A percentile compares a stretch with the other conserved stretches of the same genome.
Evolutionary conservation across 768 basidiomycete species (phyloP).

Genomic region (Podaxis rugospora): DNA sequence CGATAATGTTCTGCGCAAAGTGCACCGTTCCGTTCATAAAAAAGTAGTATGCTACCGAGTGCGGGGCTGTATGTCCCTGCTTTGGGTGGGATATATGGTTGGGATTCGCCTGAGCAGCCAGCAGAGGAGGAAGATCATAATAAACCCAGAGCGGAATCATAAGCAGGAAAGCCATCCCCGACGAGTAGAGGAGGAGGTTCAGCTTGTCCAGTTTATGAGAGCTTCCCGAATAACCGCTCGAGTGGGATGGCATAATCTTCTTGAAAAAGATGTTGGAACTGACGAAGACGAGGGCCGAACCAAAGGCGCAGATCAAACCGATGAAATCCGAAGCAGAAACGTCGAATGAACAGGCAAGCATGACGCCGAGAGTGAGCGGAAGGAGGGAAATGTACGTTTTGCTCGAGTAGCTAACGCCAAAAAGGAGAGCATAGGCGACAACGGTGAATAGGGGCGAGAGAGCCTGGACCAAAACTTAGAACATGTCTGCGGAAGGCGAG

Average conservation of each 20-base stretch:
- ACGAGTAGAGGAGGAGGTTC: conserved; percentile 92
- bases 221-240: conserved; percentile 32
- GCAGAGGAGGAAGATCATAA: conserved; percentile 73
- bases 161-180: conserved; percentile 86
- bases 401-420: conserved; percentile 88
- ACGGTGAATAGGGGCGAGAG: conserved; percentile 97
- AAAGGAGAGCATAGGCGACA: conserved; percentile 88
- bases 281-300: conserved; percentile 95
- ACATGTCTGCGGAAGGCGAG: neutral
- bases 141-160: conserved; percentile 97
- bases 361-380: conserved; percentile 94
- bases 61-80: conserved; percentile 43
- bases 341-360: conserved; percentile 95
- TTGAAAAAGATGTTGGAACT: conserved; percentile 99
- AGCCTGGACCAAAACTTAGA: conserved; percentile 49
- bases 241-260: conserved; percentile 84
- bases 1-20: conserved; percentile 96
- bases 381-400: conserved; percentile 91
- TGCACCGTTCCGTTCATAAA: conserved; percentile 94
- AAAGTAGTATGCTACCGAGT: conserved; percentile 77
- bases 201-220: conserved; percentile 92
- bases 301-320: conserved; percentile 94
- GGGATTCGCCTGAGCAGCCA: conserved; percentile 39
- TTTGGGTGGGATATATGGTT: conserved; percentile 40
- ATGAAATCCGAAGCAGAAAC: conserved; percentile 79